Percentiles rank a stretch among this genome's conserved stretches.
These are phyloP conservation scores for Rhodosporidiobolus sp. DNA, from an alignment of 768 basidiomycete species.

Conservation along the genomic window DNA sequence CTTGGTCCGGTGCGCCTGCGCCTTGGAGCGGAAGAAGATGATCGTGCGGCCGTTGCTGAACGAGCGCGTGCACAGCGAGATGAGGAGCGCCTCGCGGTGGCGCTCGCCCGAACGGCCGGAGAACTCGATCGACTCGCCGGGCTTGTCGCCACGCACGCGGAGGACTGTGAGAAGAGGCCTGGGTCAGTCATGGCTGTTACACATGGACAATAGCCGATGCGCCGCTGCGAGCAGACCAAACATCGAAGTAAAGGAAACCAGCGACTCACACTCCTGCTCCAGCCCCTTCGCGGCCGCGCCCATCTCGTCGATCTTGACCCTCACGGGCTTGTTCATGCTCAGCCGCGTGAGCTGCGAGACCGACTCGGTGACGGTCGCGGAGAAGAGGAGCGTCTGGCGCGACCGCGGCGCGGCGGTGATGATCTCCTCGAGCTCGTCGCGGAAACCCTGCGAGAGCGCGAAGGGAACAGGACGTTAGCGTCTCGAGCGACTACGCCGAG, in stretches of 20 bases:
- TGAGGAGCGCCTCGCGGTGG: slow-evolving; percentile 55
- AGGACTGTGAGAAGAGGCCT: slow-evolving; percentile 47
- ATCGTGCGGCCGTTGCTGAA: slow-evolving; percentile 74
- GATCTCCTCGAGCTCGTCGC: slow-evolving; percentile 90
- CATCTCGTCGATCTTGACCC: slow-evolving; percentile 93
- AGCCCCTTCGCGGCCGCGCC: slow-evolving; percentile 78
- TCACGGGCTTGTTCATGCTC: slow-evolving; percentile 85
- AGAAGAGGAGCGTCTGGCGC: slow-evolving; percentile 97
- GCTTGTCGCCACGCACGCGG: slow-evolving; percentile 68
- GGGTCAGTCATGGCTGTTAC: neutral
- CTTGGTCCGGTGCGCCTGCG: slow-evolving; percentile 93
- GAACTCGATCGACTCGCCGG: slow-evolving; percentile 47
- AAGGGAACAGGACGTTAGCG: neutral
- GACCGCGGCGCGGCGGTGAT: slow-evolving; percentile 60
- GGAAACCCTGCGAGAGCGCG: slow-evolving; percentile 68
- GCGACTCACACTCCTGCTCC: slow-evolving; percentile 74
- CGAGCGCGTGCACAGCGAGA: slow-evolving; percentile 77
- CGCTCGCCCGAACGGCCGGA: slow-evolving; percentile 43
- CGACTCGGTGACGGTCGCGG: slow-evolving; percentile 97
- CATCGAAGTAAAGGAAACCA: no score
- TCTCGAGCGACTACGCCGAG: neutral
- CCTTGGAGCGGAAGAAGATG: slow-evolving; percentile 94
- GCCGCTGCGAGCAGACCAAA: neutral
- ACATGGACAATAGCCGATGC: no score
- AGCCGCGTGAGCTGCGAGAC: slow-evolving; percentile 90